A percentile compares a stretch with the other conserved stretches of the same genome.
Conservation (phyloP, 305 asterid genomes). For the Solanum hybrid region DNA sequence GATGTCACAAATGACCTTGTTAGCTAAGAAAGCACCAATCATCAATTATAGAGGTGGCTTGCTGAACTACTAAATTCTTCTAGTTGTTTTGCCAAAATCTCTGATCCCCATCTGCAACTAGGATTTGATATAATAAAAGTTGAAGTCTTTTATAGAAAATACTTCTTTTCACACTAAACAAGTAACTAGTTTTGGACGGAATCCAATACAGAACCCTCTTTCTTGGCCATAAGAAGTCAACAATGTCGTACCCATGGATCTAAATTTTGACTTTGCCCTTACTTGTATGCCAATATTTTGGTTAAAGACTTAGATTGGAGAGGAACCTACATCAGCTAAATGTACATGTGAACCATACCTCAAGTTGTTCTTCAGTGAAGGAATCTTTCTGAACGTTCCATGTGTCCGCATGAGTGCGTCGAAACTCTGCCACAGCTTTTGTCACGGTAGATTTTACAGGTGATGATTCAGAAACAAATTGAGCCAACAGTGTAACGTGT, state of each 20-base stretch:
- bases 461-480: slow-evolving; percentile 81
- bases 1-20: slow-evolving; percentile 8
- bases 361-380: slow-evolving; percentile 95
- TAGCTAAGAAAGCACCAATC: background rate
- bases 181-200: background rate
- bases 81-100: background rate
- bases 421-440: slow-evolving; percentile 96
- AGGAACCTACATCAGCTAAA: background rate
- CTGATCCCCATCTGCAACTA: background rate
- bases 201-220: background rate
- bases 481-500: slow-evolving; percentile 83
- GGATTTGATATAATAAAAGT: background rate
- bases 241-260: background rate
- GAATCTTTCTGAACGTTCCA: slow-evolving; percentile 93
- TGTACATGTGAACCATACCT: slow-evolving; percentile 37
- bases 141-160: background rate
- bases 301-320: background rate
- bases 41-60: background rate
- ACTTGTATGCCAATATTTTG: background rate
- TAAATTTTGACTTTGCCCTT: background rate
- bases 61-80: background rate
- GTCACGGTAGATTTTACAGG: slow-evolving; percentile 95
- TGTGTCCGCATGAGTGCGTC: slow-evolving; percentile 98
- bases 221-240: background rate
- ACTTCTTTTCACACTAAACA: background rate